A percentile compares a stretch with the other conserved stretches of the same genome.
Evolutionary conservation across 2,329 filamentous ascomycete genomes (phyloP).

Genomic region (Westerdykella sp.): DNA sequence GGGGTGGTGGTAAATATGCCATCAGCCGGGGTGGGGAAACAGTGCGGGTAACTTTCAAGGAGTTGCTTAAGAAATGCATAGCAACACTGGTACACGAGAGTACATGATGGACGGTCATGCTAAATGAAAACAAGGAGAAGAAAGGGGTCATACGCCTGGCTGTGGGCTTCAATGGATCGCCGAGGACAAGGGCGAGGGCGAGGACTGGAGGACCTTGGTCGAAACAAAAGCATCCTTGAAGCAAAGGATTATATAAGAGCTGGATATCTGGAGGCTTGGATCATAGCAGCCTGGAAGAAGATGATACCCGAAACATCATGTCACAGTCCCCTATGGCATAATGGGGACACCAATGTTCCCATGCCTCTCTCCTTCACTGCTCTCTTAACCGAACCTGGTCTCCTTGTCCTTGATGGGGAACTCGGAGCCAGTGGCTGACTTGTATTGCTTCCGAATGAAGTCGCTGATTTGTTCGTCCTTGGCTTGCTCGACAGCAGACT

Average conservation of each 20-base stretch:
- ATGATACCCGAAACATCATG: background rate
- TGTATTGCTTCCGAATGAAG: conserved; percentile 66
- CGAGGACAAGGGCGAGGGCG: too few species aligned
- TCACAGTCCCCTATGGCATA: too few species aligned
- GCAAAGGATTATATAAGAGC: background rate
- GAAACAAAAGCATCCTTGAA: background rate
- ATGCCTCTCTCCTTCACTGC: background rate
- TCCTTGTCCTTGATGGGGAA: conserved; percentile 66
- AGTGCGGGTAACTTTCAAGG: conserved; percentile 26
- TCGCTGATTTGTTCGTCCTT: conserved; percentile 77
- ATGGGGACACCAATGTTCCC: too few species aligned
- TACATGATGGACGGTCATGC: too few species aligned
- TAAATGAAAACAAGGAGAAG: too few species aligned
- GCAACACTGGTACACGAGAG: conserved; percentile 10
- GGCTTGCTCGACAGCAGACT: conserved; percentile 66
- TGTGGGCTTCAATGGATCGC: too few species aligned
- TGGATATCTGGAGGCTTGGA: background rate
- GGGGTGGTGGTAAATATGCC: conserved; percentile 38
- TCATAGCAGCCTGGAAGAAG: background rate
- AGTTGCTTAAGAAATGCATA: conserved; percentile 22
- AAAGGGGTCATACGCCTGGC: too few species aligned
- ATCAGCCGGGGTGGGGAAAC: conserved; percentile 23
- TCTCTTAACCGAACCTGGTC: conserved; percentile 17
- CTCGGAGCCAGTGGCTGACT: conserved; percentile 60
- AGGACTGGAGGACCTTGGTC: too few species aligned